phyloP scores from a whole-genome alignment of 345 rosid genomes.

The Bruguiera gymnorhiza region DNA sequence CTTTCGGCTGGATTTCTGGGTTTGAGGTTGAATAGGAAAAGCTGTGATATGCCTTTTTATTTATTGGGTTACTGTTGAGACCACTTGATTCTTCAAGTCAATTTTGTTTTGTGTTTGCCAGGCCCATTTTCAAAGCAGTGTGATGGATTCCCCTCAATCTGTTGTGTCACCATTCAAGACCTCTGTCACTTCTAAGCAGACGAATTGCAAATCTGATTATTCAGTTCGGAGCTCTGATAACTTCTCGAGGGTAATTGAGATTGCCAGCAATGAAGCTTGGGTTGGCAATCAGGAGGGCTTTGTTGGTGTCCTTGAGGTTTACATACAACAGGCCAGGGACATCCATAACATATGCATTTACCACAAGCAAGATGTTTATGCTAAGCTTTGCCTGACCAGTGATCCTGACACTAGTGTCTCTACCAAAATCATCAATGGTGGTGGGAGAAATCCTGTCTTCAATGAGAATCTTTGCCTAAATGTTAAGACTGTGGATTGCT shows the following conservation, averaged over 20 bases:
- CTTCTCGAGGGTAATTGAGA: conserved; percentile 39
- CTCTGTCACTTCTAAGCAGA: conserved; percentile 47
- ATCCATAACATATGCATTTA: conserved; percentile 98
- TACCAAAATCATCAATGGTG: conserved; percentile 93
- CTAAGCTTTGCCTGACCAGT: conserved; percentile 85
- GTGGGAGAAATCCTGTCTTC: conserved; percentile 96
- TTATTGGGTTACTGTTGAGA: conserved; percentile 2
- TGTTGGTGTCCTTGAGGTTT: conserved; percentile 71
- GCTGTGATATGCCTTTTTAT: not conserved
- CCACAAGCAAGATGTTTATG: conserved; percentile 99
- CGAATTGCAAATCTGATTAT: conserved; percentile 48
- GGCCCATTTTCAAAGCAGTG: conserved; percentile 21
- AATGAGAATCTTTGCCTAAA: conserved; percentile 63
- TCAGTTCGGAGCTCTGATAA: conserved; percentile 38
- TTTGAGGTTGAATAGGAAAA: not conserved
- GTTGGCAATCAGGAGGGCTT: conserved; percentile 33
- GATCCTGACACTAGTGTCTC: conserved; percentile 75
- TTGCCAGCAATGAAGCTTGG: conserved; percentile 34
- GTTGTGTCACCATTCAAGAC: conserved; percentile 83
- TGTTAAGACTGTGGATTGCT: conserved; percentile 66
- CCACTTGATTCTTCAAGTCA: conserved; percentile 6
- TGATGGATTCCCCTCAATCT: conserved; percentile 96
- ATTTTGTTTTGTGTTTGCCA: conserved; percentile 30
- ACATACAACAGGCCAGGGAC: conserved; percentile 94
- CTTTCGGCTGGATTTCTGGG: conserved; percentile 3